Conservation (phyloP, 768 basidiomycete genomes). For the Gelatoporia subvermispora region DNA sequence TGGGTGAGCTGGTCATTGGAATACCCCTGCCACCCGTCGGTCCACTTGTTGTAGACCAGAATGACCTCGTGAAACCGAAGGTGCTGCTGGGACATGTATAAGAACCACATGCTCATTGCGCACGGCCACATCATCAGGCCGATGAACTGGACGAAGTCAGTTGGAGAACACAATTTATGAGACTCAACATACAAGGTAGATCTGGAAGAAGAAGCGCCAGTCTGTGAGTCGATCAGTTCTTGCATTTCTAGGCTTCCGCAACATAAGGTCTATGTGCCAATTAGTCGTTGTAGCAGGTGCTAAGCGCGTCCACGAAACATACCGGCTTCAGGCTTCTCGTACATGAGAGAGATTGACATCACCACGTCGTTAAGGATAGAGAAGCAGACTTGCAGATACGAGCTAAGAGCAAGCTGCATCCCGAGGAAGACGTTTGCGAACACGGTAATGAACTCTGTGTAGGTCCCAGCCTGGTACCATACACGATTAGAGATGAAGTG, state of each 20-base stretch:
- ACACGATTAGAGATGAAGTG: neutral
- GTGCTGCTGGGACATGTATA: slow-evolving; percentile 38
- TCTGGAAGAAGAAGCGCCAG: slow-evolving; percentile 48
- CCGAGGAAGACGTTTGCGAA: slow-evolving; percentile 53
- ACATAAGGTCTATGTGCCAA: slow-evolving; percentile 33
- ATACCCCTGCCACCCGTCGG: slow-evolving; percentile 34
- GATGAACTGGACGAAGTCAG: slow-evolving; percentile 39
- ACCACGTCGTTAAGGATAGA: slow-evolving; percentile 54
- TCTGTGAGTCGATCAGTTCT: slow-evolving; percentile 54
- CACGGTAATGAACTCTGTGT: slow-evolving; percentile 55
- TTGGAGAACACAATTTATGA: slow-evolving; percentile 39
- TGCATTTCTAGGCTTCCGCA: slow-evolving; percentile 49
- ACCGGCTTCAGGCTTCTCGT: slow-evolving; percentile 59
- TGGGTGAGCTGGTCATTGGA: slow-evolving; percentile 36
- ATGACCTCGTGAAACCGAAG: slow-evolving; percentile 43
- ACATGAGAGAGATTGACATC: slow-evolving; percentile 48
- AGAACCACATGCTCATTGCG: slow-evolving; percentile 34
- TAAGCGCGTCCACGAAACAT: slow-evolving; percentile 42
- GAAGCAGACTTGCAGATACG: slow-evolving; percentile 52
- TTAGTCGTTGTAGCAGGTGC: slow-evolving; percentile 43
- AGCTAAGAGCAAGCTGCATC: slow-evolving; percentile 52
- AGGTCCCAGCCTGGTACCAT: slow-evolving; percentile 41
- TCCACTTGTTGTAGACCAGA: slow-evolving; percentile 42
- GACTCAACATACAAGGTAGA: slow-evolving; percentile 49
- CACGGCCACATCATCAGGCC: slow-evolving; percentile 43